Evolutionary conservation across 768 basidiomycete genomes (phyloP), one percentile per base, ranked within the genome.

Genomic region (Macrocybe gigantea): DNA sequence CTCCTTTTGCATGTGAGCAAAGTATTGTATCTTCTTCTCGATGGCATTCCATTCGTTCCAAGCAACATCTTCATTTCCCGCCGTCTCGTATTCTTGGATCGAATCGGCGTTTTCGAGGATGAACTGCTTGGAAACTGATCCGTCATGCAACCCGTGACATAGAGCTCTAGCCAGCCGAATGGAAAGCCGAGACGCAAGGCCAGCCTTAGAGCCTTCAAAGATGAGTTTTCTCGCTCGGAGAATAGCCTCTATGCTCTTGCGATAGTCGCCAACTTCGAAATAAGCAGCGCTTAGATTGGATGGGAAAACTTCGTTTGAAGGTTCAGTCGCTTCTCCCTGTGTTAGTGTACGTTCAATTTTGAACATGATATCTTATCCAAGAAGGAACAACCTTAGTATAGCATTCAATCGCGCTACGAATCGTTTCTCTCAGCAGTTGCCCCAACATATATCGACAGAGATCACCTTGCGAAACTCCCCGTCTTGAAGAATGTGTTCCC

Each of bases 221-320:
- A 22, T 4, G 4, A 22, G 4, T 22, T 22, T 22, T 49, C 54
- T 54, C 2, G 59, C 54, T 9, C 58, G 55, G 7, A 54, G 37
- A 39, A 64, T 53, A 7, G 61, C 60, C 5, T 60, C 45, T 5
- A 55, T 15, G 34, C 52, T 51, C 8, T 48, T 52, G 3, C 33
- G 15, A 38, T 63, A 64, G 40, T 61, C 56, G 1, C 62, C 64
- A 22, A 53, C 40, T 41, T 65, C 64, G 48, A 56, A 65, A 9
- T 62, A 47, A 1, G 64, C 62, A 2, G 62, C 62, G 33, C 62
- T 65, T 32, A 64, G 50, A 45, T 64, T 64, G 5, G 61, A 58
- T 2, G 60, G 58, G 41, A 60, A 63, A 0, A 63, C 51, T 10
- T 50, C 38, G 41, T 60, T 57, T 12, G 38, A 15, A 1, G 54